Base-by-base conservation (phyloP, 192 early-diverging fungal species). In the Pilaira anomala region DNA sequence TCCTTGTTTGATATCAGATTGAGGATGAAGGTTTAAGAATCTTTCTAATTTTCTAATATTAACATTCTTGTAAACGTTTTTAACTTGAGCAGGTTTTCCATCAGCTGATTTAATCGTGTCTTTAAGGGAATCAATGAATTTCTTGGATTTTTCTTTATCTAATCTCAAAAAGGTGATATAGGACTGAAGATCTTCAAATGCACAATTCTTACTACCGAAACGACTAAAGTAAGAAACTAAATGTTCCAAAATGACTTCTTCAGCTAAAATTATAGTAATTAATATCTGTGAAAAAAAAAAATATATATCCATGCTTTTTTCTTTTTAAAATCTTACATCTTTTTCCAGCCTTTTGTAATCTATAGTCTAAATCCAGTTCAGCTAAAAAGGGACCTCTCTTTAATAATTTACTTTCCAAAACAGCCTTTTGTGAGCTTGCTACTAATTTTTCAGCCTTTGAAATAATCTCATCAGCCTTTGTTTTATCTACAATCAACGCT, bases 311-410 rank as follows among this genome's bases (percentile, higher is more conserved):
- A 6, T 21, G 13, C 29, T 24, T 56, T 46, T 50, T 19, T 44
- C 42, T 36, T 69, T 4, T 8, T 25, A 45, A 2, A n/a, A 21
- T 24, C 44, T 62, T 51, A 79, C 78, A 69, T 48, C 61, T 75
- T 42, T 70, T 81, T 53, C 66, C 66, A 16, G 60, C 26, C 53
- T 58, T 40, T 12, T 42, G 56, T 12, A 81, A 54, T 25, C 73
- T 60, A 28, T 73, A 68, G 19, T 81, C 76, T 1, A 86, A 74
- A 56, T 90, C 84, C 3, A 92, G 68, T 65, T 87, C 80, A 16
- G 85, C 89, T 24, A 93, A 73, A 62, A 83, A 89, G 3, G 91
- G 88, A 0, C 87, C 90, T 22, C 90, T 82, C 58, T 83, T 83
- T n/a, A 73, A 41, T 22, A 67, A 66, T 18, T 74, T 71, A 41